These are phyloP conservation scores for Moniliophthora roreri DNA, from an alignment of 1,284 basidiomycete genomes.

Conservation along the genomic window DNA sequence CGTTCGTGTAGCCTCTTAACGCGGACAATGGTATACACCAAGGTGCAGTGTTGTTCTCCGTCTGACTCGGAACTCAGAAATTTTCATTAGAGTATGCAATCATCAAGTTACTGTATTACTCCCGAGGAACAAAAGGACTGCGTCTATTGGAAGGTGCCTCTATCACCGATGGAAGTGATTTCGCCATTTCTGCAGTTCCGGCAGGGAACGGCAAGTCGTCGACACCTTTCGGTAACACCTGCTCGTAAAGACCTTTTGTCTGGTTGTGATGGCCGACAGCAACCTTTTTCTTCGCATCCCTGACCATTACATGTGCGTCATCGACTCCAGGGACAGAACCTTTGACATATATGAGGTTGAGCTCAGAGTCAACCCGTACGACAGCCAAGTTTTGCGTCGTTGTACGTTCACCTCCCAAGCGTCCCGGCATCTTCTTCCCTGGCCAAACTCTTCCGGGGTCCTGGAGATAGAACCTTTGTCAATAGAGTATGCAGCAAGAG, in stretches of 20 bases:
- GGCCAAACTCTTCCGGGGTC: constrained; percentile 95
- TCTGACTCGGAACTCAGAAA: too few relatives aligned
- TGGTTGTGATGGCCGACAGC: constrained; percentile 64
- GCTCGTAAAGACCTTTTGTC: constrained; percentile 75
- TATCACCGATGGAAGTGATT: constrained; percentile 59
- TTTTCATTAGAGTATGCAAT: background rate
- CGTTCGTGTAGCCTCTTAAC: too few relatives aligned
- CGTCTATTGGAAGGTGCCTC: constrained; percentile 70
- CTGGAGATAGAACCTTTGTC: constrained; percentile 37
- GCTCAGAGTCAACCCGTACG: constrained; percentile 81
- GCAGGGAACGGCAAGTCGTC: constrained; percentile 90
- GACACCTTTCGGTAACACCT: constrained; percentile 83
- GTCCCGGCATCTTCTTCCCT: constrained; percentile 98
- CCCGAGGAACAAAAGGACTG: constrained; percentile 75
- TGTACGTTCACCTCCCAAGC: constrained; percentile 82
- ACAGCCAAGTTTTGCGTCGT: constrained; percentile 92
- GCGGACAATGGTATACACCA: too few relatives aligned
- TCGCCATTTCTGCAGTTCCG: constrained; percentile 80
- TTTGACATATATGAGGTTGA: constrained; percentile 87
- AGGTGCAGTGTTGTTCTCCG: too few relatives aligned
- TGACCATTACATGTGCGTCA: constrained; percentile 71
- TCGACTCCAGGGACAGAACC: constrained; percentile 77
- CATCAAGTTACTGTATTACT: constrained; percentile 39
- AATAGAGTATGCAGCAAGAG: constrained; percentile 3
- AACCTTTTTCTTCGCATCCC: constrained; percentile 84